Evolutionary conservation across 768 basidiomycete genomes (phyloP).

Genomic region (Pholiota molesta): DNA sequence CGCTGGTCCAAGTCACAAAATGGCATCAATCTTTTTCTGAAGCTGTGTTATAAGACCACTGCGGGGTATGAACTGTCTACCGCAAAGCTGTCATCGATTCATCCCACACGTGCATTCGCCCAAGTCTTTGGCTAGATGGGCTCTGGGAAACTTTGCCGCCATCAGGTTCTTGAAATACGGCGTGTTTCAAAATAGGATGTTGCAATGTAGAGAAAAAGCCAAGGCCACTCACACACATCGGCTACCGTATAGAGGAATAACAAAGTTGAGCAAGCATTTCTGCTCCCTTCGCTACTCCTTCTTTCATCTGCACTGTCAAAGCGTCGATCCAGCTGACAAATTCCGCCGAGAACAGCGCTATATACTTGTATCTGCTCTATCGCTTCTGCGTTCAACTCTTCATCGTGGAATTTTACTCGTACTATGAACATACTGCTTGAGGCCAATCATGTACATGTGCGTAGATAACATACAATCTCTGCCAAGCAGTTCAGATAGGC

Average conservation of each 20-base stretch:
- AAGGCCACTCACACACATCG: neutral
- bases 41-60: neutral
- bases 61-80: neutral
- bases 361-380: neutral
- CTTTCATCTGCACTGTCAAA: slow-evolving; percentile 2
- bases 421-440: neutral
- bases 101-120: neutral
- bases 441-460: neutral
- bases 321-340: slow-evolving; percentile 8
- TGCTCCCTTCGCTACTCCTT: slow-evolving; percentile 5
- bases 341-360: neutral
- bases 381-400: neutral
- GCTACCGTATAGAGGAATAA: neutral
- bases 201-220: neutral
- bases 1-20: slow-evolving; percentile 11
- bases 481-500: neutral
- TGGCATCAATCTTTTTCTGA: neutral
- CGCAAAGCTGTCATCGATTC: neutral
- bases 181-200: slow-evolving; percentile 1
- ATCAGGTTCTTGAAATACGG: neutral
- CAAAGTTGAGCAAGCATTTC: neutral
- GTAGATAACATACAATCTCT: neutral
- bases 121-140: neutral
- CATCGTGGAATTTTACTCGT: slow-evolving; percentile 1
- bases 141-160: neutral